Conservation (phyloP, 345 rosid species). For the Capsella bursapastoris region DNA sequence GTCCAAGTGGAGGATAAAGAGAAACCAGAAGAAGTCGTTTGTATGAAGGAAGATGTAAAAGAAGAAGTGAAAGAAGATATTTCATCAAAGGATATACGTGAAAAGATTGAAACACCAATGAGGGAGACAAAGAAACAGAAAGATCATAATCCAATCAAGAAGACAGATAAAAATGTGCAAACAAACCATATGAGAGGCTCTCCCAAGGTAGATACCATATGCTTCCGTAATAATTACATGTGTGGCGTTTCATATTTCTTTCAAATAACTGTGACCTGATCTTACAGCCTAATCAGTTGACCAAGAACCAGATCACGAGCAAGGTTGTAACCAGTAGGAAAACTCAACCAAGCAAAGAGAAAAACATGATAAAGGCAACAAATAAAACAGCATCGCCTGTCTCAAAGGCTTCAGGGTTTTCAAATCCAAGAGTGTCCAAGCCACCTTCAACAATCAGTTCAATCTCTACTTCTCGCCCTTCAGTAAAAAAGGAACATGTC, state of each 20-base stretch:
- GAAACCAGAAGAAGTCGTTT: slow-evolving; percentile 39
- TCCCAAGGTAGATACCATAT: slow-evolving; percentile 53
- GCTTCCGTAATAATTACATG: not conserved
- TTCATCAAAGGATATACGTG: slow-evolving; percentile 1
- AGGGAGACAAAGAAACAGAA: slow-evolving; percentile 43
- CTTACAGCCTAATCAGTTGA: slow-evolving; percentile 49
- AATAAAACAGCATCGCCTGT: slow-evolving; percentile 46
- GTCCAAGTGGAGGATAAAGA: slow-evolving; percentile 23
- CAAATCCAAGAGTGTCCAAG: slow-evolving; percentile 55
- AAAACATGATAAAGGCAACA: slow-evolving; percentile 22
- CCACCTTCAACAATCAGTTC: slow-evolving; percentile 46
- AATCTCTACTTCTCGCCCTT: slow-evolving; percentile 39
- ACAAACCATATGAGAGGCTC: slow-evolving; percentile 48
- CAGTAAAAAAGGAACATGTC: slow-evolving; percentile 42
- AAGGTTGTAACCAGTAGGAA: slow-evolving; percentile 16
- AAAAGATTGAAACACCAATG: slow-evolving; percentile 32
- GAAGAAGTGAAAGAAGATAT: slow-evolving; percentile 37
- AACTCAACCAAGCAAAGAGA: slow-evolving; percentile 38
- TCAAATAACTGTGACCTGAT: slow-evolving; percentile 7
- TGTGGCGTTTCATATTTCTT: not conserved
- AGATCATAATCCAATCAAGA: slow-evolving; percentile 32
- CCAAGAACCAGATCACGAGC: slow-evolving; percentile 32
- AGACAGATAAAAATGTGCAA: slow-evolving; percentile 39
- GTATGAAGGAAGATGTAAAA: slow-evolving; percentile 19
- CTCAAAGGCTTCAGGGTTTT: slow-evolving; percentile 46